Evolutionary conservation across 129 eudicot species (phyloP).

Genomic region (Calendula officinalis): DNA sequence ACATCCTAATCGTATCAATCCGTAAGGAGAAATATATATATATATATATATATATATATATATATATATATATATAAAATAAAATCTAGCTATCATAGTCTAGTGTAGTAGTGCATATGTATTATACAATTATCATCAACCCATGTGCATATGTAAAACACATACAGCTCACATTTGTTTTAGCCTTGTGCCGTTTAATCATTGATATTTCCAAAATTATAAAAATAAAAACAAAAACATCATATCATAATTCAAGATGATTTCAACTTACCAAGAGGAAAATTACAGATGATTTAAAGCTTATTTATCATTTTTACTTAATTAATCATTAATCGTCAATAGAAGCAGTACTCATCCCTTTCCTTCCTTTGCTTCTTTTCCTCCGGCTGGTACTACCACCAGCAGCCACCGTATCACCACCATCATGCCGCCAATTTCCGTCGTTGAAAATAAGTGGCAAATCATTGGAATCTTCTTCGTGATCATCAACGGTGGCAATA

Average conservation of each 20-base stretch:
- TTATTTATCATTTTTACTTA: slow-evolving; percentile 5
- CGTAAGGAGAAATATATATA: neutral
- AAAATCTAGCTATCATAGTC: neutral
- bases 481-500: slow-evolving; percentile 48
- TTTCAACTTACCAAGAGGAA: slow-evolving; percentile 24
- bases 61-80: slow-evolving; percentile 2
- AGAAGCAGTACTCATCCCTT: slow-evolving; percentile 8
- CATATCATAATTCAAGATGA: slow-evolving; percentile 18
- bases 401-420: neutral
- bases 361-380: slow-evolving; percentile 36
- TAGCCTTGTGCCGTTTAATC: slow-evolving; percentile 30
- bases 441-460: slow-evolving; percentile 46
- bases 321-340: slow-evolving; percentile 23
- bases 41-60: neutral
- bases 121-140: neutral
- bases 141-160: neutral
- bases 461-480: slow-evolving; percentile 40
- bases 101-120: neutral
- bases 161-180: slow-evolving; percentile 31
- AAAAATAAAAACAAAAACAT: slow-evolving; percentile 3
- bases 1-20: too few relatives aligned
- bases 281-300: slow-evolving; percentile 16
- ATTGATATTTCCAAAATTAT: slow-evolving; percentile 33
- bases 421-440: slow-evolving; percentile 33
- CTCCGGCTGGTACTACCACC: slow-evolving; percentile 13